Conservation (phyloP, 179 eudicot species). For the Vitellaria paradoxa region DNA sequence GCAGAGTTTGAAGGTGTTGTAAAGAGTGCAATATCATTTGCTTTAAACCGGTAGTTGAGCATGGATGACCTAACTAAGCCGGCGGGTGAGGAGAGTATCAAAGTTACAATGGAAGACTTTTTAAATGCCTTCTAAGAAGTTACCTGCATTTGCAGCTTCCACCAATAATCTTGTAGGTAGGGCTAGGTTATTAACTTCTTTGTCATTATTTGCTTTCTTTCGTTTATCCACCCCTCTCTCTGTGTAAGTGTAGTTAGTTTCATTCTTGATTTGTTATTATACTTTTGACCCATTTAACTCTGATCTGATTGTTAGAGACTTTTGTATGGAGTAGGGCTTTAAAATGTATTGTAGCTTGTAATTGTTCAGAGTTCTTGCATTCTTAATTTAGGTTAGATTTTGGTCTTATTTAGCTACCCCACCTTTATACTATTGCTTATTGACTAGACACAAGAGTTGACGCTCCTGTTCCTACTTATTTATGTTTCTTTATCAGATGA, state of each 20-base stretch:
- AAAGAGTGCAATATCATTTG: conserved; percentile 94
- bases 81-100: conserved; percentile 88
- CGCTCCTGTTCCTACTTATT: no score
- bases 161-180: conserved; percentile 87
- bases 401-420: no score
- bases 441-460: no score
- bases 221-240: no score
- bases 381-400: neutral
- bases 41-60: conserved; percentile 80
- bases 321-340: no score
- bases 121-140: conserved; percentile 76
- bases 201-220: neutral
- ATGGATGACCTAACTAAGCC: conserved; percentile 90
- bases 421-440: no score
- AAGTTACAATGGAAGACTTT: conserved; percentile 93
- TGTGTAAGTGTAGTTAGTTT: no score
- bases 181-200: neutral
- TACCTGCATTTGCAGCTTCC: conserved; percentile 96
- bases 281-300: neutral
- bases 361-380: neutral
- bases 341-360: no score
- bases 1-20: conserved; percentile 99
- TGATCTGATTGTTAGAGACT: neutral
- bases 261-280: neutral
- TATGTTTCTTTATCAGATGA: no score